Percentiles rank a stretch among this genome's conserved stretches.
Conservation (phyloP, 2,329 filamentous ascomycete species). For the Gnomoniopsis sp. region DNA sequence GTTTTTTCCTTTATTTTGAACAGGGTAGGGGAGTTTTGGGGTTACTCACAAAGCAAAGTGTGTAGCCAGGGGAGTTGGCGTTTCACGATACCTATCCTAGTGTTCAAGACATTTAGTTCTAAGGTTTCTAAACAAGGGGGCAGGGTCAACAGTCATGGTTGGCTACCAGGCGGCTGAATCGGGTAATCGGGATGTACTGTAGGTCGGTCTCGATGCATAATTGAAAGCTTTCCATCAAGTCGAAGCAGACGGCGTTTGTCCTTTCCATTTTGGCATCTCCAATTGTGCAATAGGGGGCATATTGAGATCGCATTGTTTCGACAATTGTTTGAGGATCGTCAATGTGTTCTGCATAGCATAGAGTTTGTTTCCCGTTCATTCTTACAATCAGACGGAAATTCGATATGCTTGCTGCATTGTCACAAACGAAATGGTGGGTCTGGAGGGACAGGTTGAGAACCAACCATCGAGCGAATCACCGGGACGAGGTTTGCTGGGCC, state of each 20-base stretch:
- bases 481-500: background rate
- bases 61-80: constrained; percentile 12
- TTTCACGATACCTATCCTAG: constrained; percentile 13
- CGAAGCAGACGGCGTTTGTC: no score
- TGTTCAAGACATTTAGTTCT: background rate
- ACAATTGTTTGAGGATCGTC: background rate
- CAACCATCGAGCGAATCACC: background rate
- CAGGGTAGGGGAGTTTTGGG: constrained; percentile 11
- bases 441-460: background rate
- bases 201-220: background rate
- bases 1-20: background rate
- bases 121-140: background rate
- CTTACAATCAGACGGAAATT: constrained; percentile 3
- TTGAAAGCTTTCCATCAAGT: background rate
- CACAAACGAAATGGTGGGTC: background rate
- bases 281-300: no score
- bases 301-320: background rate
- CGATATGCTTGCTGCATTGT: background rate
- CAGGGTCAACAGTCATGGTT: background rate
- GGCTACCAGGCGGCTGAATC: background rate
- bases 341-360: background rate
- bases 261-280: no score
- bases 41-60: constrained; percentile 6
- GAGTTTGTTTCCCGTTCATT: background rate
- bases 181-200: background rate